These are phyloP conservation scores for Haberlea rhodopensis DNA, from an alignment of 257 asterid genomes.

Conservation along the genomic window DNA sequence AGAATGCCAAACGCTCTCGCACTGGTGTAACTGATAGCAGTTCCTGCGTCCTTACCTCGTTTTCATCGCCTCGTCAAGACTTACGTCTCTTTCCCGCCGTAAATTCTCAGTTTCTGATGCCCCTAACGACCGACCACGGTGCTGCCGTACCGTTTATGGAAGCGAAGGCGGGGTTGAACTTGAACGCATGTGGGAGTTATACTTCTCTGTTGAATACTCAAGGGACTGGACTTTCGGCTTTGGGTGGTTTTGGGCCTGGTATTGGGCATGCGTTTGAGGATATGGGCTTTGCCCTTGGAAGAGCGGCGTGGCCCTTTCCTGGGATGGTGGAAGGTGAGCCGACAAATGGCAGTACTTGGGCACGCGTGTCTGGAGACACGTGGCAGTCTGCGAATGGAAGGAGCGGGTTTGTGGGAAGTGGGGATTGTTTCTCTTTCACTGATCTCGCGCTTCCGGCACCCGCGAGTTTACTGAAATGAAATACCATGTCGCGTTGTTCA, in stretches of 20 bases:
- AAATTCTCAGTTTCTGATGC: constrained; percentile 40
- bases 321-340: constrained; percentile 49
- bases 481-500: no score
- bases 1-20: constrained; percentile 83
- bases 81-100: constrained; percentile 44
- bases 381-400: constrained; percentile 77
- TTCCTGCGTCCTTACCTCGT: background rate
- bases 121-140: constrained; percentile 38
- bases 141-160: constrained; percentile 25
- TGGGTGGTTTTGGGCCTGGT: constrained; percentile 67
- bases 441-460: constrained; percentile 76
- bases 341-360: constrained; percentile 23
- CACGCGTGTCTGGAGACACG: constrained; percentile 32
- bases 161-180: constrained; percentile 6
- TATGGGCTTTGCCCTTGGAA: constrained; percentile 62
- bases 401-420: no score
- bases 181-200: constrained; percentile 51
- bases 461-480: constrained; percentile 49
- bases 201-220: no score
- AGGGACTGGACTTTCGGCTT: constrained; percentile 53
- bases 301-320: constrained; percentile 57
- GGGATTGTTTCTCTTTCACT: no score
- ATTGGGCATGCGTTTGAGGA: constrained; percentile 53
- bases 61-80: constrained; percentile 37
- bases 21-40: constrained; percentile 16